These are phyloP conservation scores for Waltiozyma sp. DNA, from an alignment of 1,139 yeast genomes.

Conservation along the genomic window DNA sequence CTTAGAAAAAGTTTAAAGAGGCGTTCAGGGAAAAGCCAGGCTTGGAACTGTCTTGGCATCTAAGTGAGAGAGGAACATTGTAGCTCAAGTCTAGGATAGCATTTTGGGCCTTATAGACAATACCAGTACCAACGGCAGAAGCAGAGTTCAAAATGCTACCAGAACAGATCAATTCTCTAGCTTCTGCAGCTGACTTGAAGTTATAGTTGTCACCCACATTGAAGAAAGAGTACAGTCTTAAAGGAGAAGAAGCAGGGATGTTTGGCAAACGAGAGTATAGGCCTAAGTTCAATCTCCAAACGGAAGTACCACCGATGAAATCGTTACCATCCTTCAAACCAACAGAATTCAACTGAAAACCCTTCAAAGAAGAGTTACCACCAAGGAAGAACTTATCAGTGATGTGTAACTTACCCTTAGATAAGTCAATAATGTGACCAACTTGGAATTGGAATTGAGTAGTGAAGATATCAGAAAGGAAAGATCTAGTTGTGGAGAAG, in stretches of 20 bases:
- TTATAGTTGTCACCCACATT: conserved; percentile 17
- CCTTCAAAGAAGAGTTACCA: conserved; percentile 73
- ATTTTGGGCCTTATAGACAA: conserved; percentile 20
- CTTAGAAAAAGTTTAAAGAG: conserved; percentile 19
- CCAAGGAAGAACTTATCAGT: conserved; percentile 46
- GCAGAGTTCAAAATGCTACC: conserved; percentile 17
- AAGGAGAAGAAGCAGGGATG: conserved; percentile 17
- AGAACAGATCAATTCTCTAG: conserved; percentile 2
- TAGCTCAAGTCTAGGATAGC: conserved; percentile 23
- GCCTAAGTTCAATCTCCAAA: conserved; percentile 19
- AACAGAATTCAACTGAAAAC: conserved; percentile 60
- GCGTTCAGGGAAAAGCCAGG: conserved; percentile 24
- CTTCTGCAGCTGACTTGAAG: conserved; percentile 4
- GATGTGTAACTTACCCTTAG: conserved; percentile 17
- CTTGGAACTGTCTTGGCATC: conserved; percentile 19
- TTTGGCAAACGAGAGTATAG: conserved; percentile 21
- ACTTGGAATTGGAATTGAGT: conserved; percentile 17
- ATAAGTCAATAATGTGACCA: conserved; percentile 16
- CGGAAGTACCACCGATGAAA: conserved; percentile 20
- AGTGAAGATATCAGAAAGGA: conserved; percentile 17
- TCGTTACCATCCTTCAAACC: conserved; percentile 49
- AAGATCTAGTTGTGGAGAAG: conserved; percentile 17
- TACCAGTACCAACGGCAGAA: conserved; percentile 22
- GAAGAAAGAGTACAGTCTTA: conserved; percentile 18
- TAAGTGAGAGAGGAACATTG: conserved; percentile 21